Evolutionary conservation across 306 rosid genomes (phyloP).

Genomic region (Vigna hirtella): DNA sequence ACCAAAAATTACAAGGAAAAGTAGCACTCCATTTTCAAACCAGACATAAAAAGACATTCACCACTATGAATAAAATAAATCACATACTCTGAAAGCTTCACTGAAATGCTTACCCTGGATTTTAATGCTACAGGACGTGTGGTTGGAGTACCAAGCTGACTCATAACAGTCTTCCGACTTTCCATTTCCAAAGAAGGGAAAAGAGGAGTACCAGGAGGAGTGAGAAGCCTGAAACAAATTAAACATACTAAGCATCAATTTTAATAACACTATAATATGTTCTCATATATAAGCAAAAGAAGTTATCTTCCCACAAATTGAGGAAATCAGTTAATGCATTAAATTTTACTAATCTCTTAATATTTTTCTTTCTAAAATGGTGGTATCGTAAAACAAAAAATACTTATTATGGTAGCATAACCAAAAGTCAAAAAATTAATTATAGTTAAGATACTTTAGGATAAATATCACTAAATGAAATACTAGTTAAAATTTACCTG

Average conservation of each 20-base stretch:
- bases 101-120: constrained; percentile 78
- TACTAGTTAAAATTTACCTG: too few relatives aligned
- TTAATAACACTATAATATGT: not conserved
- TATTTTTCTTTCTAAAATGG: too few relatives aligned
- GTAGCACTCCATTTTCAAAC: constrained; percentile 27
- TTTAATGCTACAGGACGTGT: constrained; percentile 76
- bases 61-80: constrained; percentile 14
- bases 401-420: too few relatives aligned
- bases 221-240: constrained; percentile 76
- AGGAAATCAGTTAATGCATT: too few relatives aligned
- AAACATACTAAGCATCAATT: constrained; percentile 40
- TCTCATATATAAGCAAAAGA: too few relatives aligned
- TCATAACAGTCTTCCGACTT: constrained; percentile 74
- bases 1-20: constrained; percentile 21
- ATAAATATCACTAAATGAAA: too few relatives aligned
- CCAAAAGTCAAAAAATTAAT: too few relatives aligned
- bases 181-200: constrained; percentile 97
- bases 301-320: too few relatives aligned
- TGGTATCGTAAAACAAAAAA: too few relatives aligned
- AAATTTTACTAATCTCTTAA: too few relatives aligned
- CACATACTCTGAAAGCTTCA: constrained; percentile 29
- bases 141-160: constrained; percentile 77
- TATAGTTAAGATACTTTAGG: too few relatives aligned
- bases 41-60: constrained; percentile 14
- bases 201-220: constrained; percentile 98